Evolutionary conservation across 805 yeast genomes (phyloP), one percentile per base, ranked within the genome.

Genomic region (Citeromyces nyonsensis): DNA sequence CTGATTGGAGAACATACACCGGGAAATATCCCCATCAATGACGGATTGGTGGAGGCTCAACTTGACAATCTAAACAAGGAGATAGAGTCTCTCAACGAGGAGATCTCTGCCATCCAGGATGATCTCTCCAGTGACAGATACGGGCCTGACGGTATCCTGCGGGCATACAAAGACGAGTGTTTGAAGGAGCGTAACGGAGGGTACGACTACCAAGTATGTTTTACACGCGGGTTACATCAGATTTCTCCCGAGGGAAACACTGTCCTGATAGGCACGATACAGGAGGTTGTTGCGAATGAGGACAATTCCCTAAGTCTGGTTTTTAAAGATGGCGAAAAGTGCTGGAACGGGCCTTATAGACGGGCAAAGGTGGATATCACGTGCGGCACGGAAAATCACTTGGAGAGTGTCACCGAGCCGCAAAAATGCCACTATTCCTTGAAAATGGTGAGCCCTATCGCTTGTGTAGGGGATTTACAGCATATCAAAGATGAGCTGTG

Each of bases 291-390:
- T 15, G 32, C 30, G 6, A 33, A 28, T 28, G 39, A 44, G 15
- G 39, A 36, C 5, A 39, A 36, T 3, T 29, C 33, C 9, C 36
- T 47, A 18, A 39, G 35, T 9, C 26, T 54, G 5, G 24, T 34
- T 6, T 91, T 61, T 47, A 57, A 51, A 4, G 47, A 59, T 12
- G 98, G 98, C 13, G 74, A 73, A 28, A 68, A 63, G 46, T 91
- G 98, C 53, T 88, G 97, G 95, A 82, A 85, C 49, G 98, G 98
- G 0, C 96, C 96, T 4, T 50, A 58, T 20, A 70, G 98, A 50
- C 66, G 77, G 24, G 86, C 83, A 1, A 54, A 50, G 7, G 75
- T 82, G 2, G 58, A 59, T 14, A 47, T 86, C 34, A 57, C 59
- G 11, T 91, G 98, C 54, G 93, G 93, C 1, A 54, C 61, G 2